Evolutionary conservation across 208 protist genomes (phyloP).

Genomic region (Trichomonas tenax): DNA sequence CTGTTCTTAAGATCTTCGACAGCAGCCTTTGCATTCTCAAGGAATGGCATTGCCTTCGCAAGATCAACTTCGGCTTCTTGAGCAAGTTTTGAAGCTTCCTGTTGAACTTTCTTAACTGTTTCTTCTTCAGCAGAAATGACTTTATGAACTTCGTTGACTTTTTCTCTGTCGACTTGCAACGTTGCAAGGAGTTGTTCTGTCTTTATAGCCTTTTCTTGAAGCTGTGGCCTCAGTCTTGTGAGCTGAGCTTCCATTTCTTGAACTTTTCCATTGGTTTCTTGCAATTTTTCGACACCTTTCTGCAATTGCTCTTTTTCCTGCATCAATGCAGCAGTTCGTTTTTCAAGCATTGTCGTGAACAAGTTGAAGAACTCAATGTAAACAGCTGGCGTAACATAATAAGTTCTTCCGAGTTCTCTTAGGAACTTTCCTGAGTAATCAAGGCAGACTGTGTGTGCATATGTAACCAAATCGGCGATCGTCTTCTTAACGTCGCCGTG

Average conservation of each 20-base stretch:
- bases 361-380: slow-evolving; percentile 1
- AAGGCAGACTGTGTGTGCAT: not conserved
- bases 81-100: not conserved
- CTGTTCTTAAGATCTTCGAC: slow-evolving; percentile 3
- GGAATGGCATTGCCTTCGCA: not conserved
- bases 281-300: slow-evolving; percentile 15
- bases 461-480: not conserved
- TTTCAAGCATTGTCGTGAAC: not conserved
- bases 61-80: not conserved
- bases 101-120: not conserved
- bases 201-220: not conserved
- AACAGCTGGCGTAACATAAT: slow-evolving; percentile 17
- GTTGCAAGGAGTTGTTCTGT: not conserved
- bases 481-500: slow-evolving; percentile 31
- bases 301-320: not conserved
- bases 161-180: not conserved
- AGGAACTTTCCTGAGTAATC: not conserved
- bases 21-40: not conserved
- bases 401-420: not conserved
- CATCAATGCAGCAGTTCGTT: slow-evolving; percentile 46
- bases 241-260: slow-evolving; percentile 20
- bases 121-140: slow-evolving; percentile 7
- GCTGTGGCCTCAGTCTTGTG: not conserved
- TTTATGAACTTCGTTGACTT: slow-evolving; percentile 3
- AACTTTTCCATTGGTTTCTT: not conserved